Conservation (phyloP, 73 alveolate species). For the Symbiodinium pilosum region DNA sequence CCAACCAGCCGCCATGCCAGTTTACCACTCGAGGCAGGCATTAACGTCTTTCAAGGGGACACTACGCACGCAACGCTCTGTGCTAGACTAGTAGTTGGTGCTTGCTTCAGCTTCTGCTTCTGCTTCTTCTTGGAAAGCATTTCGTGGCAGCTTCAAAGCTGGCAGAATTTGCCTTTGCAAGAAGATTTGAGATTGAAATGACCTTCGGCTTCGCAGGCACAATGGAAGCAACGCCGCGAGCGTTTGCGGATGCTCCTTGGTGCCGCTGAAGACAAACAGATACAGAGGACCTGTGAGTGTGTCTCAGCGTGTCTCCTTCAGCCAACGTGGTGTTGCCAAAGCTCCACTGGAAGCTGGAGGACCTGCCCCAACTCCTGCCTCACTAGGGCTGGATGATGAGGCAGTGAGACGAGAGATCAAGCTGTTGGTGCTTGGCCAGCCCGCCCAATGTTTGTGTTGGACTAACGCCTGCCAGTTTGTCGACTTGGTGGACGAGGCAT, state of each 20-base stretch:
- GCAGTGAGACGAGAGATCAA: background rate
- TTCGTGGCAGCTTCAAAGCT: background rate
- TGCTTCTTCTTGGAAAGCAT: no score
- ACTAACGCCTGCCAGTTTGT: slow-evolving; percentile 27
- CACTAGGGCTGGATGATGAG: slow-evolving; percentile 66
- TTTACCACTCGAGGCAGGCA: slow-evolving; percentile 70
- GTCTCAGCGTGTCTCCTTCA: background rate
- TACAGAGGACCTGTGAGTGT: slow-evolving; percentile 26
- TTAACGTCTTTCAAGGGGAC: no score
- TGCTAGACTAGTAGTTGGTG: no score
- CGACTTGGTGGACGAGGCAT: slow-evolving; percentile 84
- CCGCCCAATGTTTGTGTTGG: no score
- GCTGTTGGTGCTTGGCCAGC: no score
- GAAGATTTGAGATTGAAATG: background rate
- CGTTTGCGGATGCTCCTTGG: slow-evolving; percentile 67
- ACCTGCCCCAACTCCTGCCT: slow-evolving; percentile 78
- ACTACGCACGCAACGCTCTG: no score
- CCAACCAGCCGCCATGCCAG: background rate
- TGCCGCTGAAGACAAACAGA: slow-evolving; percentile 52
- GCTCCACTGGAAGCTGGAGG: slow-evolving; percentile 22
- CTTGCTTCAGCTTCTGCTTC: no score
- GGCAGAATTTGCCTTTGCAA: no score
- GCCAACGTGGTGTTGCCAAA: no score
- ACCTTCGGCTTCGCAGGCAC: slow-evolving; percentile 22
- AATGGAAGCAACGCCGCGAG: slow-evolving; percentile 58